Base-by-base conservation (phyloP, 352 stramenopile genomes). In the Phytophthora idaei region DNA sequence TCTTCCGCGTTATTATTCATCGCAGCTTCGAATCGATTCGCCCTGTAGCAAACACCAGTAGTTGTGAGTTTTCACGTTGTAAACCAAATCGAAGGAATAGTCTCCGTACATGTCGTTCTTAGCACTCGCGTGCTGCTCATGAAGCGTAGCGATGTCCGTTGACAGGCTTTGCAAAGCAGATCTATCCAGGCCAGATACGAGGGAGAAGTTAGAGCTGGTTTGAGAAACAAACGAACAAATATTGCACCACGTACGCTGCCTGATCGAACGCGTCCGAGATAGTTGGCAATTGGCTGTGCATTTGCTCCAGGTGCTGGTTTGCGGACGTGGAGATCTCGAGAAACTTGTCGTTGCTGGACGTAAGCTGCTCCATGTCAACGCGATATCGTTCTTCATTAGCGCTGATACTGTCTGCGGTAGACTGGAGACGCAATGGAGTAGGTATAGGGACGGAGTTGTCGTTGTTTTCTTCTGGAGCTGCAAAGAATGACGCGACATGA, bases 271-370 rank as follows among this genome's bases (percentile, higher is more conserved):
- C 61, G 5, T 64, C 70, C 1, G 60, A 50, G 34, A 89, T 61
- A 15, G 45, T 63, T 1, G 83, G 83, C 5, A 92, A 50, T 4
- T 87, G 78, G 29, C 57, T 68, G n/a, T 88, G 73, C 10, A 92
- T 67, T 14, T 62, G 36, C 0, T 90, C 81, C 15, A 90, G 15
- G 48, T 92, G 81, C 44, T 88, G 76, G 14, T 47, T 68, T 27
- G 84, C 81, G 3, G 80, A 81, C 4, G 41, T 57, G 1, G 80
- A 66, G 50, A 92, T 87, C 57, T 90, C 82, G 5, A 92, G 49
- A 48, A 90, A 90, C 54, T 87, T 90, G 51, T 78, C 67, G 34
- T 81, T 83, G 29, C 77, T 75, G 1, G 74, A 55, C 14, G 58
- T 44, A 4, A 92, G 69, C 11, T 64, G 54, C 14, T 83, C 62